Evolutionary conservation across 306 rosid species (phyloP), one percentile per base, ranked within the genome.

Genomic region (Vigna reflexopilosa): DNA sequence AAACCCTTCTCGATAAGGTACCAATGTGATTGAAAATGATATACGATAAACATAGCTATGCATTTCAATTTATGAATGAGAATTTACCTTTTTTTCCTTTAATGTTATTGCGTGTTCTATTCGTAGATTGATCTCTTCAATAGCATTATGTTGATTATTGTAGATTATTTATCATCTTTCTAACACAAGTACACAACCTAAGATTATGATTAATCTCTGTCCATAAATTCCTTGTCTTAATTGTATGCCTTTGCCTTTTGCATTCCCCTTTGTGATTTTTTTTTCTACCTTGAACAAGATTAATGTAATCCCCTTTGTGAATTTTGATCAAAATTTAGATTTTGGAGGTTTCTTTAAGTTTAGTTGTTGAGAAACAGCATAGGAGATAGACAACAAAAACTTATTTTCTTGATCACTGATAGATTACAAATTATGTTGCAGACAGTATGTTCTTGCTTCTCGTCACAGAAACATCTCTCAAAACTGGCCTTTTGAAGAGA

Each of bases 401-500:
- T 30, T 32, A 0, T 34, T 62, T 34, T 32, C 62, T 32, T 54
- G 16, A 24, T 47, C 17, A 7, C 11, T 61, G 20, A 61, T 36
- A 32, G 12, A 30, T 61, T 30, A 28, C 7, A 61, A 61, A 6
- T 61, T 78, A 12, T 56, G 44, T 56, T 83, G 83, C 89, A 88
- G 95, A 75, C 54, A 90, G 38, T 85, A 79, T 73, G 92, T 67
- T 74, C 67, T 75, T 83, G 88, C 87, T 57, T 85, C 45, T 54
- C 92, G 92, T 75, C 85, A 82, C 30, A 86, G 19, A 58, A 73
- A 49, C 52, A 66, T 86, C 34, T 7, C 75, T 38, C 61, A 72
- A 13, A 88, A 65, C 73, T 90, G 95, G 95, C 95, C 92, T 40
- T 88, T 90, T 73, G 76, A 76, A 24, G 86, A 88, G 76, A 85